Evolutionary conservation across 495 filamentous ascomycete genomes (phyloP).

Genomic region (Podospora australis): DNA sequence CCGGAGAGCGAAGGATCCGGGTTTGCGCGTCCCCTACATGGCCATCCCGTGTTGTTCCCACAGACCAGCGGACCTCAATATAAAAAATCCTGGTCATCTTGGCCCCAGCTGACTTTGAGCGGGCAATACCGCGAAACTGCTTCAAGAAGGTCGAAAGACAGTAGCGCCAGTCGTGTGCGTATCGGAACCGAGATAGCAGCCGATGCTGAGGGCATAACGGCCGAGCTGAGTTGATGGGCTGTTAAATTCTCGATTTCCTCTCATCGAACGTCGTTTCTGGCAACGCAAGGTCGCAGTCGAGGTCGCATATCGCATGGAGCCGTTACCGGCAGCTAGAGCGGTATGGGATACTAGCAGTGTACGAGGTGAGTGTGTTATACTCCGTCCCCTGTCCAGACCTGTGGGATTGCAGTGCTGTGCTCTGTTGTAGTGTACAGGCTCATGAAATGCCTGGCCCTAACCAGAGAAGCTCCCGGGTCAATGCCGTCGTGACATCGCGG

Average conservation of each 20-base stretch:
- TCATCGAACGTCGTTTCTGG: too few relatives aligned
- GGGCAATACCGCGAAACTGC: neutral
- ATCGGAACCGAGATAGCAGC: neutral
- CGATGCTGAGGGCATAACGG: neutral
- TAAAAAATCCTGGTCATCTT: slow-evolving; percentile 1
- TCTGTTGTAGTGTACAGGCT: too few relatives aligned
- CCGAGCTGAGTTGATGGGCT: neutral
- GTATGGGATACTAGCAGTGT: neutral
- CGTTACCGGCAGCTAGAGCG: too few relatives aligned
- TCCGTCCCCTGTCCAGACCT: neutral
- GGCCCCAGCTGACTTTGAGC: neutral
- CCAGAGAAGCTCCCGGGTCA: too few relatives aligned
- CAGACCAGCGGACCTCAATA: neutral
- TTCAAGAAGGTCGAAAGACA: neutral
- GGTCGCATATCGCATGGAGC: too few relatives aligned
- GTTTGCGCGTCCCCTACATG: neutral
- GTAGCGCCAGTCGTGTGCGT: neutral
- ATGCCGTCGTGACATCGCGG: slow-evolving; percentile 1
- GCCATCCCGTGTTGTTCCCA: neutral
- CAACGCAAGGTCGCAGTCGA: neutral
- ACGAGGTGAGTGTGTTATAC: neutral
- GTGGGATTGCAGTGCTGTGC: neutral
- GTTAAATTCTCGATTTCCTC: neutral
- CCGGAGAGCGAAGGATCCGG: slow-evolving; percentile 1
- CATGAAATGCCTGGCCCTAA: too few relatives aligned